phyloP scores from a whole-genome alignment of 139 green algal species.

The Chlorella ohadii region DNA sequence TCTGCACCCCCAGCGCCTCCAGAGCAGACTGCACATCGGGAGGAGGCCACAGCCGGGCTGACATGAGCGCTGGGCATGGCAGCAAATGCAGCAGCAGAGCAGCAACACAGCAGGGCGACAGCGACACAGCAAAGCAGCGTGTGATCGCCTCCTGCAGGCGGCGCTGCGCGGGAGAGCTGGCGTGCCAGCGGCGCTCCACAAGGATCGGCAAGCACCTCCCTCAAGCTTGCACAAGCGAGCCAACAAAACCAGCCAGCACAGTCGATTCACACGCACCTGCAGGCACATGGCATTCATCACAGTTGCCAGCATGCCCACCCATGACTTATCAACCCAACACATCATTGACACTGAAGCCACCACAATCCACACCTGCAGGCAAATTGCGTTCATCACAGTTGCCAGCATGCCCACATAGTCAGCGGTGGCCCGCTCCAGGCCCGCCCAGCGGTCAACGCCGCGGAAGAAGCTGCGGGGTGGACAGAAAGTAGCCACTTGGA shows the following conservation, averaged over 20 bases:
- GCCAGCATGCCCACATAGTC: slow-evolving; percentile 99
- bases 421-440: slow-evolving; percentile 91
- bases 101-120: background rate
- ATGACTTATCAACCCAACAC: no score
- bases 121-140: no score
- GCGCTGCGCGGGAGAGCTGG: no score
- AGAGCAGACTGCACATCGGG: slow-evolving; percentile 63
- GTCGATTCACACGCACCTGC: background rate
- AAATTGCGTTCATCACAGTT: slow-evolving; percentile 98
- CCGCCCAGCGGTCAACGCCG: slow-evolving; percentile 78
- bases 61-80: no score
- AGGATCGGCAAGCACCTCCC: no score
- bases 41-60: background rate
- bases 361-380: slow-evolving; percentile 67
- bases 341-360: slow-evolving; percentile 34
- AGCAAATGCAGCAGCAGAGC: background rate
- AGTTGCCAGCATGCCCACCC: no score
- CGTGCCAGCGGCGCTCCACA: no score
- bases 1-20: slow-evolving; percentile 73
- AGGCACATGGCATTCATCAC: slow-evolving; percentile 53
- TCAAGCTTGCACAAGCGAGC: no score
- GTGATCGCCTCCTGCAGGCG: no score
- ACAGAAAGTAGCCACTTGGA: background rate
- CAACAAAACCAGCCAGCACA: no score
- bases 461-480: slow-evolving; percentile 91